Conservation (phyloP, 2,329 filamentous ascomycete genomes). For the Alternaria incomplexa region DNA sequence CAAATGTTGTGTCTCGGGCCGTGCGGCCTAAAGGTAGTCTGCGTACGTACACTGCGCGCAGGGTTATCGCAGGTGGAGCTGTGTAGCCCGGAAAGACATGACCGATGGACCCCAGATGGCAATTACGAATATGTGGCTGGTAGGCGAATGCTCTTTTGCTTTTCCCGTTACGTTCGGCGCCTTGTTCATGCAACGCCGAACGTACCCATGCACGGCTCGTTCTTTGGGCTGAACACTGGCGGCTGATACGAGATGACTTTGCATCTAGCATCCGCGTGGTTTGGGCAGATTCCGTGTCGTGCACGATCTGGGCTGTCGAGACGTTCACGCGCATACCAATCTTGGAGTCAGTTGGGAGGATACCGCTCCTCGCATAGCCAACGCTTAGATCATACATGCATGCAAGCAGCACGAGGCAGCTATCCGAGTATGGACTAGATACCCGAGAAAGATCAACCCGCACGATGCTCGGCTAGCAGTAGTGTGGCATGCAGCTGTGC, state of each 20-base stretch:
- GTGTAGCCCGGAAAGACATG: not conserved
- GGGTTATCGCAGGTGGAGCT: not conserved
- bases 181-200: constrained; percentile 1
- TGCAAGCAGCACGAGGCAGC: constrained; percentile 9
- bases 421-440: not conserved
- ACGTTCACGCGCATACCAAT: not conserved
- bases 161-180: constrained; percentile 7
- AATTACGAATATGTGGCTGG: constrained; percentile 1
- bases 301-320: not conserved
- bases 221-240: not conserved
- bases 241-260: not conserved
- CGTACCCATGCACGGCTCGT: not conserved
- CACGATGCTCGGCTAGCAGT: not conserved
- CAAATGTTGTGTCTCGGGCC: not conserved
- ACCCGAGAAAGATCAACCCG: constrained; percentile 5
- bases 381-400: constrained; percentile 5
- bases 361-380: not conserved
- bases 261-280: not conserved
- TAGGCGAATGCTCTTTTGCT: constrained; percentile 8
- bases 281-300: not conserved
- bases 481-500: constrained; percentile 4
- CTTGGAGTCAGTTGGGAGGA: not conserved
- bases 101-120: not conserved
- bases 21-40: not conserved
- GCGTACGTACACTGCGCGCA: not conserved